A percentile compares a stretch with the other conserved stretches of the same genome.
phyloP scores from a whole-genome alignment of 2,329 filamentous ascomycete genomes.

The Botrytis hyacinthi region DNA sequence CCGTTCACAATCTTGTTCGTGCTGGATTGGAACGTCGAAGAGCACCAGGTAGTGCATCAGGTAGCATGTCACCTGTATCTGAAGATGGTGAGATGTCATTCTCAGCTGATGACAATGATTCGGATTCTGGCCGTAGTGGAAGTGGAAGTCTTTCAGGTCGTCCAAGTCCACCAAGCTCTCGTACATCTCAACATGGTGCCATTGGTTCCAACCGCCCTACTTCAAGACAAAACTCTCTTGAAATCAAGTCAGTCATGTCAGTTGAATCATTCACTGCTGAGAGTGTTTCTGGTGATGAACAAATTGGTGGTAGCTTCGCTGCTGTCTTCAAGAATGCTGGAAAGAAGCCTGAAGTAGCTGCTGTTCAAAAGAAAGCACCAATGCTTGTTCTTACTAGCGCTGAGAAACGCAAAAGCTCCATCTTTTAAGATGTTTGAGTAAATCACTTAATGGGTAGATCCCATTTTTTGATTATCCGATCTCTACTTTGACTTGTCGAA shows the following conservation, averaged over 20 bases:
- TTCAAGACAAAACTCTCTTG: constrained; percentile 59
- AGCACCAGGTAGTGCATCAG: constrained; percentile 69
- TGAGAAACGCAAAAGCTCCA: constrained; percentile 81
- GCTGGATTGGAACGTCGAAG: constrained; percentile 82
- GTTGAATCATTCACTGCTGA: constrained; percentile 55
- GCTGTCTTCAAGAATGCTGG: constrained; percentile 62
- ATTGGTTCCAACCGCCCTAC: constrained; percentile 84
- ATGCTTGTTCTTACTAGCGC: constrained; percentile 84
- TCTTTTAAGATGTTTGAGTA: constrained; percentile 48
- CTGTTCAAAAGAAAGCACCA: constrained; percentile 74
- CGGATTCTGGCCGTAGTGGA: constrained; percentile 65
- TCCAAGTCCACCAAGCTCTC: constrained; percentile 69
- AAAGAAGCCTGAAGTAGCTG: constrained; percentile 54
- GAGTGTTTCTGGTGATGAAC: constrained; percentile 64
- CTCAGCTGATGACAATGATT: constrained; percentile 69
- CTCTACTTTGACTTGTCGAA: constrained; percentile 30
- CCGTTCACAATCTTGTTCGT: constrained; percentile 86
- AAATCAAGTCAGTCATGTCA: constrained; percentile 48
- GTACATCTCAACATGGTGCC: constrained; percentile 75
- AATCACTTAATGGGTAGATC: constrained; percentile 38
- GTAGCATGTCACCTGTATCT: constrained; percentile 85
- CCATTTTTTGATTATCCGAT: constrained; percentile 35
- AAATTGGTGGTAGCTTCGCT: constrained; percentile 61
- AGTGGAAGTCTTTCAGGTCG: constrained; percentile 75
- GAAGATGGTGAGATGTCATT: constrained; percentile 70